A percentile compares a stretch with the other conserved stretches of the same genome.
phyloP scores from a whole-genome alignment of 2,329 filamentous ascomycete genomes.

The Akanthomyces uredinophilus region DNA sequence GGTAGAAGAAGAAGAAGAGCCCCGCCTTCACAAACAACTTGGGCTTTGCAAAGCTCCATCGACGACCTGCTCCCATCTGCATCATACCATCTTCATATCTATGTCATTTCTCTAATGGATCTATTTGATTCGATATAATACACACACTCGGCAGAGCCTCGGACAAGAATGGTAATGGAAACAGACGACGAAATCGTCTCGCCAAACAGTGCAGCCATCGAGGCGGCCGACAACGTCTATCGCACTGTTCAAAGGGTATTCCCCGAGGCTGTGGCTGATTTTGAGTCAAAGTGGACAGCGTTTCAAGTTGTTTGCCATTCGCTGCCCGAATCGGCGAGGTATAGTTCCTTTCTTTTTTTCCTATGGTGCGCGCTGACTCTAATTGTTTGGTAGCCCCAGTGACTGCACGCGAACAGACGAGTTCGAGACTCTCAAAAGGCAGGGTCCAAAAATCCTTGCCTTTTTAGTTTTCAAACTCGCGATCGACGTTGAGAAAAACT shows the following conservation, averaged over 20 bases:
- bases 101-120: not conserved
- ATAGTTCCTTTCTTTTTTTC: too few species aligned
- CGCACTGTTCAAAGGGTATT: constrained; percentile 1
- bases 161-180: not conserved
- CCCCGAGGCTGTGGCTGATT: constrained; percentile 9
- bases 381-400: too few species aligned
- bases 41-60: not conserved
- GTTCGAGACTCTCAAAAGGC: too few species aligned
- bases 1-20: too few species aligned
- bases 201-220: constrained; percentile 1
- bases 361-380: too few species aligned
- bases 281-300: constrained; percentile 10
- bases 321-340: constrained; percentile 10
- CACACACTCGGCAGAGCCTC: not conserved
- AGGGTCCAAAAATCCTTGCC: too few species aligned
- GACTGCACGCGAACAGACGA: too few species aligned
- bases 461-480: too few species aligned
- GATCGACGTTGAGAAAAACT: too few species aligned
- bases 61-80: not conserved
- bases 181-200: not conserved
- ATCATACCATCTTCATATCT: constrained; percentile 5
- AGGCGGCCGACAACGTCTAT: constrained; percentile 2
- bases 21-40: too few species aligned
- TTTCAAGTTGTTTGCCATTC: constrained; percentile 8
- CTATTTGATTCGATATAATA: not conserved